Evolutionary conservation across 2,329 filamentous ascomycete genomes (phyloP), one percentile per base, ranked within the genome.

Genomic region (Juglanconis juglandina): DNA sequence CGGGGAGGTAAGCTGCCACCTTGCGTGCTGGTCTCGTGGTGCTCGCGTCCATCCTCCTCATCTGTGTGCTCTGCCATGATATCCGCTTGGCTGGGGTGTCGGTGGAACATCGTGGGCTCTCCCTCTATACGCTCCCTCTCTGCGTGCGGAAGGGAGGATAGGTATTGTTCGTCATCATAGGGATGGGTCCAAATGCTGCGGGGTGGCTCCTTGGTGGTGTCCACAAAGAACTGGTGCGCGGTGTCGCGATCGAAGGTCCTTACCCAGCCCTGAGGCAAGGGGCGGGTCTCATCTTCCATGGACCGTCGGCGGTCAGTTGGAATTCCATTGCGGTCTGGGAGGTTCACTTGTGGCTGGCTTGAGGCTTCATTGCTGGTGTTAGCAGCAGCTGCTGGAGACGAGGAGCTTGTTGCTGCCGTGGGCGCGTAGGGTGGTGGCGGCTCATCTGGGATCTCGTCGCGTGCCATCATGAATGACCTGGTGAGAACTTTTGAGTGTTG

Each of bases 151-250:
- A 87, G 73, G 0, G 77, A 77, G 35, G 67, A 67, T 33, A 87
- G 72, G 67, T 80, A 86, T 54, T 77, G 65, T 2, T 81, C 77
- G 66, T 86, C 84, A 66, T 87, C 85, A 69, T 85, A 82, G 0
- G 85, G 84, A 67, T 87, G 85, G 49, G 79, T 76, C 85, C 85
- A 87, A 65, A 84, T 85, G 59, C 79, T 81, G 51, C 82, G 78
- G 0, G 83, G 83, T 0, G 84, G 84, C 11, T 79, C 71, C 34
- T 74, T 70, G 35, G 67, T 78, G 1, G 82, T 87, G 70, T 87
- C 81, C 66, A 87, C 84, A 71, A 85, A 87, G 78, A 86, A 87
- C 66, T 87, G 84, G 66, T 87, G 85, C 17, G 79, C 68, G 11
- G 75, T 76, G 55, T 79, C 67, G 1, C 77, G 68, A 67, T 87